phyloP scores from a whole-genome alignment of 805 yeast species.

The Wickerhamiella bombiphila region DNA sequence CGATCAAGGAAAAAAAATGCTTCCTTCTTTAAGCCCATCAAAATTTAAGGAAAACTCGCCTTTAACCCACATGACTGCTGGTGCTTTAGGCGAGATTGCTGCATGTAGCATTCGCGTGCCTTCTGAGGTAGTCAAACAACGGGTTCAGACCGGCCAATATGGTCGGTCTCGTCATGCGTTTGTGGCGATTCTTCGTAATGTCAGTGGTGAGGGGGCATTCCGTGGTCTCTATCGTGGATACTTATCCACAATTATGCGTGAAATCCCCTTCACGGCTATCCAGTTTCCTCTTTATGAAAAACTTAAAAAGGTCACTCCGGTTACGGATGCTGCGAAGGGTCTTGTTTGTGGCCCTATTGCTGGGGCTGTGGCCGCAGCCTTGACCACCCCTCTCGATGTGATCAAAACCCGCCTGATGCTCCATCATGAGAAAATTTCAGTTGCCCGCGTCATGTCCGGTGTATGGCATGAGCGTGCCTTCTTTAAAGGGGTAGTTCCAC shows the following conservation, averaged over 20 bases:
- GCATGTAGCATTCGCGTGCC: conserved; percentile 95
- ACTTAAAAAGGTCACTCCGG: conserved; percentile 45
- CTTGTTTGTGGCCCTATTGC: conserved; percentile 85
- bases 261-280: conserved; percentile 89
- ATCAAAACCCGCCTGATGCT: conserved; percentile 89
- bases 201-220: conserved; percentile 62
- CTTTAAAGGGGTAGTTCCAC: conserved; percentile 77
- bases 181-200: conserved; percentile 42
- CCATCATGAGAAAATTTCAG: conserved; percentile 33
- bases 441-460: conserved; percentile 33
- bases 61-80: conserved; percentile 68
- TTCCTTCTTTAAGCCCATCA: conserved; percentile 4
- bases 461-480: conserved; percentile 67
- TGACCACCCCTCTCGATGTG: conserved; percentile 89
- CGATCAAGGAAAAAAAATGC: conserved; percentile 29
- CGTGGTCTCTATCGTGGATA: conserved; percentile 85
- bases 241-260: conserved; percentile 83
- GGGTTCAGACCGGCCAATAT: conserved; percentile 64
- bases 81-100: conserved; percentile 79
- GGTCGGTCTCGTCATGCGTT: conserved; percentile 54
- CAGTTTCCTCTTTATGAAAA: conserved; percentile 90
- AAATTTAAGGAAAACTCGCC: conserved; percentile 20
- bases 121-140: conserved; percentile 88
- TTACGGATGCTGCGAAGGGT: conserved; percentile 46
- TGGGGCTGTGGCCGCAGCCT: conserved; percentile 90